A percentile compares a stretch with the other conserved stretches of the same genome.
These are phyloP conservation scores for Sequoiadendron giganteum DNA, from an alignment of 75 land plant species.

Conservation along the genomic window DNA sequence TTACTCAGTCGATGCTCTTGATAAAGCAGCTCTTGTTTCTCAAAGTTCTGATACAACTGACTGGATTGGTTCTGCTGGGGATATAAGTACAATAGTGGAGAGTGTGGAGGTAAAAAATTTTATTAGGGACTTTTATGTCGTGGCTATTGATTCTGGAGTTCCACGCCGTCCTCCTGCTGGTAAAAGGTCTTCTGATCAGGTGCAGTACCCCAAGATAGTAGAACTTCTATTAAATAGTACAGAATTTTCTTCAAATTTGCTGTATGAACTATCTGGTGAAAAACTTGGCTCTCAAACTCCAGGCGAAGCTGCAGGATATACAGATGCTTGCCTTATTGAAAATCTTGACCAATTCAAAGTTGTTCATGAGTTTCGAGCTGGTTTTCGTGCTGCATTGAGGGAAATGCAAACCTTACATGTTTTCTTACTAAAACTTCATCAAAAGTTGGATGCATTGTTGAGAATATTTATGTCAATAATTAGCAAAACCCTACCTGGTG, in stretches of 20 bases:
- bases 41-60: constrained; percentile 32
- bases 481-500: constrained; percentile 32
- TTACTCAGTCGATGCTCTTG: constrained; percentile 43
- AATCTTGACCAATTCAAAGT: constrained; percentile 39
- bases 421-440: constrained; percentile 77
- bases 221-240: constrained; percentile 79
- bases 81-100: constrained; percentile 12
- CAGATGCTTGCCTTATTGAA: not conserved
- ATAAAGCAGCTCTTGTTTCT: constrained; percentile 23
- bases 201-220: constrained; percentile 74
- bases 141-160: constrained; percentile 96
- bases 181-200: constrained; percentile 79
- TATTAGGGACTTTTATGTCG: constrained; percentile 41
- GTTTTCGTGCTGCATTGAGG: constrained; percentile 68
- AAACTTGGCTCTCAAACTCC: constrained; percentile 46
- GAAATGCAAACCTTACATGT: constrained; percentile 80
- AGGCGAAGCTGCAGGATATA: constrained; percentile 18
- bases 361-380: constrained; percentile 68
- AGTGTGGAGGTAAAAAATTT: constrained; percentile 8
- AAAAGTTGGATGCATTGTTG: constrained; percentile 67
- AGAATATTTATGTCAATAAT: constrained; percentile 53
- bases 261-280: constrained; percentile 76
- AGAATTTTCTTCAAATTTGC: constrained; percentile 56
- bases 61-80: constrained; percentile 23
- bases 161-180: constrained; percentile 95